A percentile compares a stretch with the other conserved stretches of the same genome.
phyloP scores from a whole-genome alignment of 768 basidiomycete species.

The Psilocybe cyanescens region DNA sequence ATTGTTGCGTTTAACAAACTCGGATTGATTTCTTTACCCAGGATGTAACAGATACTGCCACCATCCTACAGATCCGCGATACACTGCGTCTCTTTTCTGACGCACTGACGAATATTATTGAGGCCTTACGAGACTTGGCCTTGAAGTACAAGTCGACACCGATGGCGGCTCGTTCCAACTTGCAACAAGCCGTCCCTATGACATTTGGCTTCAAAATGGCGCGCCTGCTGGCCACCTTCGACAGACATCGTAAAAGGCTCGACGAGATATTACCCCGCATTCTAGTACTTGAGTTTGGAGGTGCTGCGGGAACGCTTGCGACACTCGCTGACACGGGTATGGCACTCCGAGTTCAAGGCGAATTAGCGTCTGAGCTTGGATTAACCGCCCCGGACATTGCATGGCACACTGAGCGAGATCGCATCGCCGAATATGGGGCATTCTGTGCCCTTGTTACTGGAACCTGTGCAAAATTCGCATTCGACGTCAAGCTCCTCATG shows the following conservation, averaged over 20 bases:
- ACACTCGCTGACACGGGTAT: conserved; percentile 42
- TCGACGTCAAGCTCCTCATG: conserved; percentile 49
- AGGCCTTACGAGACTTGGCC: conserved; percentile 31
- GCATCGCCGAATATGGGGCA: conserved; percentile 45
- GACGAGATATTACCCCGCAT: conserved; percentile 38
- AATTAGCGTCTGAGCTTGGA: conserved; percentile 30
- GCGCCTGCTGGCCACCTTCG: conserved; percentile 45
- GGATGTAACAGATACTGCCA: conserved; percentile 55
- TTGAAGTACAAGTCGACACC: conserved; percentile 37
- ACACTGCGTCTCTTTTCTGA: conserved; percentile 35
- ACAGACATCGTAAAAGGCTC: conserved; percentile 41
- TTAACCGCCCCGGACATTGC: conserved; percentile 35
- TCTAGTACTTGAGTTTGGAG: conserved; percentile 46
- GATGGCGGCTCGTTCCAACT: conserved; percentile 50
- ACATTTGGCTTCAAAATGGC: conserved; percentile 51
- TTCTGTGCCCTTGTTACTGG: conserved; percentile 47
- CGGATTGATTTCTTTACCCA: conserved; percentile 18
- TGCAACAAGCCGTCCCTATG: conserved; percentile 53
- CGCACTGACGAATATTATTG: conserved; percentile 32
- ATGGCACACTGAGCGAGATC: conserved; percentile 48
- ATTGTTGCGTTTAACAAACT: background rate
- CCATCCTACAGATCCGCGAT: conserved; percentile 42
- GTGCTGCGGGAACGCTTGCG: conserved; percentile 50
- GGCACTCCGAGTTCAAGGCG: conserved; percentile 36
- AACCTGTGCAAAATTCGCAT: conserved; percentile 49